These are phyloP conservation scores for Yarrowia deformans DNA, from an alignment of 805 yeast genomes.

Conservation along the genomic window DNA sequence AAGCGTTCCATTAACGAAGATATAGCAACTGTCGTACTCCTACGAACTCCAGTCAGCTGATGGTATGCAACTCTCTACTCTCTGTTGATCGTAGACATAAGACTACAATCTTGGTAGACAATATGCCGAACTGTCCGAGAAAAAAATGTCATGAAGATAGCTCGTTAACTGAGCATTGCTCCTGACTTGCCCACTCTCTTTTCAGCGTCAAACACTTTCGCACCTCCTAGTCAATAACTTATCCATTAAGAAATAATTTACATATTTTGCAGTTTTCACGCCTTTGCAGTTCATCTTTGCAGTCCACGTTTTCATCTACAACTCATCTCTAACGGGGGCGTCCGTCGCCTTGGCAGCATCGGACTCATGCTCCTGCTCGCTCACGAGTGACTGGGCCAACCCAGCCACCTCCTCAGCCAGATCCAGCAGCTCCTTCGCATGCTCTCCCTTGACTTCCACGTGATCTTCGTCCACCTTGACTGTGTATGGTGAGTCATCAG, in stretches of 20 bases:
- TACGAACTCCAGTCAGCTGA: too few species aligned
- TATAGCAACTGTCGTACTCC: too few species aligned
- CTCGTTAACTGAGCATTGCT: too few species aligned
- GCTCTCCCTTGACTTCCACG: slow-evolving; percentile 17
- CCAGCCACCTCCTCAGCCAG: slow-evolving; percentile 13
- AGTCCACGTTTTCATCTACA: background rate
- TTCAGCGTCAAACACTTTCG: too few species aligned
- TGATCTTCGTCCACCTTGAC: slow-evolving; percentile 6
- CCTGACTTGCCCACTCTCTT: too few species aligned
- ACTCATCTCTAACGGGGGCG: slow-evolving; percentile 10
- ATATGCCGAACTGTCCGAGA: too few species aligned
- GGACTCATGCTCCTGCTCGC: slow-evolving; percentile 11
- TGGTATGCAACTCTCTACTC: too few species aligned
- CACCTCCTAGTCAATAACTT: background rate
- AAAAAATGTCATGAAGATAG: too few species aligned
- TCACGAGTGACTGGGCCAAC: background rate
- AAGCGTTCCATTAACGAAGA: too few species aligned
- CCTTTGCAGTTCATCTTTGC: too few species aligned
- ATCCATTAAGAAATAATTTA: background rate
- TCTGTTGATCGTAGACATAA: too few species aligned
- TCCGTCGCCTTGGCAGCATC: background rate
- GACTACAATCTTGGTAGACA: too few species aligned
- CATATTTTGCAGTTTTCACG: background rate
- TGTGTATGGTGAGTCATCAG: slow-evolving; percentile 3
- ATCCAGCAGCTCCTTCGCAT: slow-evolving; percentile 13